Base-by-base conservation (phyloP, 768 basidiomycete species). In the Lepiota venenata region DNA sequence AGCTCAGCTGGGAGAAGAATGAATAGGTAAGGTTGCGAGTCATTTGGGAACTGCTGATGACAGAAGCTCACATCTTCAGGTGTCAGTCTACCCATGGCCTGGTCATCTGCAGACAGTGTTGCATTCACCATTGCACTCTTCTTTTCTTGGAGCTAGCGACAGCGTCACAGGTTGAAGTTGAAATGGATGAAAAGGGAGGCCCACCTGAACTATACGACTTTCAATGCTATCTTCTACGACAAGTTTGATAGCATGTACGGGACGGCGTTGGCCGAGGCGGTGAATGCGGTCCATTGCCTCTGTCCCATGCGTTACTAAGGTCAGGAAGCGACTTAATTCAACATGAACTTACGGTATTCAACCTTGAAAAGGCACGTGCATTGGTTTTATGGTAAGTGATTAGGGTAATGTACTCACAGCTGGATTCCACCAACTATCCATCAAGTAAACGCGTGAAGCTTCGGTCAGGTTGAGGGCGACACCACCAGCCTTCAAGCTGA, bases 341-440 rank as follows among this genome's bases (percentile, higher is more conserved):
- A 21, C 20, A 16, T 39, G 14, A 18, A 77, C 89, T 72, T 67
- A 91, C 89, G 88, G 63, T 80, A 92, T 73, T 91, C 90, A 50
- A 91, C 86, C 80, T 83, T 49, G 22, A n/a, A 38, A n/a, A 39
- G 10, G 32, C 32, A 32, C 8, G 47, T 20, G 39, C 20, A 50
- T 56, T 16, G 58, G 43, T 12, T 32, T 10, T 22, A 38, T 15
- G 15, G 50, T 43, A 46, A 44, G 25, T n/a, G 4, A 11, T 25
- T 43, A 22, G 11, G 41, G 27, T 37, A 16, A 55, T 52, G 44
- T 25, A 63, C 69, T 53, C 71, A 88, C 91, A n/a, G 93, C 93
- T 6, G 95, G 95, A 66, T 98, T 98, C 95, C 95, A 96, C 93
- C 93, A 96, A 60, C 88, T 91, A 66, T 96, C 96, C 93, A 98